These are phyloP conservation scores for Mycosarcoma mackinlayi DNA, from an alignment of 1,284 basidiomycete genomes.

Conservation along the genomic window DNA sequence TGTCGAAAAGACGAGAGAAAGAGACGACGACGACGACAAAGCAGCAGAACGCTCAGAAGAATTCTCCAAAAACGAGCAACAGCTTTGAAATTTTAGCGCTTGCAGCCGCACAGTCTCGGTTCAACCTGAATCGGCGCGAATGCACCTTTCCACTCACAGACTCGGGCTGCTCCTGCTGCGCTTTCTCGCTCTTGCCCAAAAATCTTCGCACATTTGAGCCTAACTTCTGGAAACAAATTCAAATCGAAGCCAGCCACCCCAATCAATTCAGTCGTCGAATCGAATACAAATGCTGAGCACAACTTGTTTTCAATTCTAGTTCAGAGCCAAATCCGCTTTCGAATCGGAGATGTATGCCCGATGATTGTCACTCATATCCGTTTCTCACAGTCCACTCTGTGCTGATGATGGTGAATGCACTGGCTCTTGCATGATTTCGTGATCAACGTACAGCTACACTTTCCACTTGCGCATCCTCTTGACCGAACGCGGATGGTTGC, in stretches of 20 bases:
- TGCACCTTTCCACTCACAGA: not conserved
- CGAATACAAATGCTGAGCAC: no score
- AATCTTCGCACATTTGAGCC: not conserved
- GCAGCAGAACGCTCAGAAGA: slow-evolving; percentile 13
- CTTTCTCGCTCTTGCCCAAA: not conserved
- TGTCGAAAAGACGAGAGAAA: slow-evolving; percentile 3
- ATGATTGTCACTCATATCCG: no score
- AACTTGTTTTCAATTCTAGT: no score
- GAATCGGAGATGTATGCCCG: no score
- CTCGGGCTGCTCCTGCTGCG: not conserved
- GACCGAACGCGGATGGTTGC: slow-evolving; percentile 30
- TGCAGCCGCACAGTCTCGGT: not conserved
- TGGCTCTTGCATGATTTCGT: no score
- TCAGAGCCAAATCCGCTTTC: no score
- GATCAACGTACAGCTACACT: slow-evolving; percentile 7
- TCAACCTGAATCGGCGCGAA: not conserved
- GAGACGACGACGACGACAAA: not conserved
- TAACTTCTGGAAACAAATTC: not conserved
- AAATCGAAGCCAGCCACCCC: not conserved
- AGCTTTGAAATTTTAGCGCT: not conserved
- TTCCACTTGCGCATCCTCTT: slow-evolving; percentile 51
- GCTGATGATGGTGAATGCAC: not conserved
- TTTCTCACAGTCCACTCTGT: no score
- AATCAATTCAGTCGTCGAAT: not conserved
- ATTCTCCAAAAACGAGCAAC: not conserved